A percentile compares a stretch with the other conserved stretches of the same genome.
Evolutionary conservation across 257 asterid genomes (phyloP).

Genomic region (Linderniella brevidens): DNA sequence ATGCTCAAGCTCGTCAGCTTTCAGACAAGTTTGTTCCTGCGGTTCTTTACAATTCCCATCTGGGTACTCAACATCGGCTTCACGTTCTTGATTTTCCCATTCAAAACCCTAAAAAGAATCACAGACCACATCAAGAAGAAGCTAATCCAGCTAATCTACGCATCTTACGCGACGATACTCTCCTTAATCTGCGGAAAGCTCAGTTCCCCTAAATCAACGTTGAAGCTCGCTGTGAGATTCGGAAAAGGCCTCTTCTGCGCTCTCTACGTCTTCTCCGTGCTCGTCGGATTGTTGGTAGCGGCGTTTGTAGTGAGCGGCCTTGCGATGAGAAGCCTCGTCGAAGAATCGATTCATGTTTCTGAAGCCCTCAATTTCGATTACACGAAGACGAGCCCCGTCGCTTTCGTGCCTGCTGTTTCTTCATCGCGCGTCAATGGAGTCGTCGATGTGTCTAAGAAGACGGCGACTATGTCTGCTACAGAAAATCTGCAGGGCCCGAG

Average conservation of each 20-base stretch:
- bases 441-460: no score
- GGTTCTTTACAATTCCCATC: conserved; percentile 26
- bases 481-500: conserved; percentile 6
- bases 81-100: conserved; percentile 24
- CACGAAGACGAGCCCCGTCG: conserved; percentile 39
- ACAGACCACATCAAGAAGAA: conserved; percentile 18
- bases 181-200: conserved; percentile 16
- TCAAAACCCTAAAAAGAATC: conserved; percentile 15
- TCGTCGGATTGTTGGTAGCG: conserved; percentile 20
- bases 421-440: conserved; percentile 8
- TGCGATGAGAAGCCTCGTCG: conserved; percentile 20
- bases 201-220: conserved; percentile 14
- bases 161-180: conserved; percentile 9
- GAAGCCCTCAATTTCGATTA: conserved; percentile 39
- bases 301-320: conserved; percentile 27
- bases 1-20: conserved; percentile 20
- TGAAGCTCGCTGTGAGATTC: conserved; percentile 19
- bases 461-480: neutral
- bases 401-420: conserved; percentile 23
- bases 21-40: conserved; percentile 24
- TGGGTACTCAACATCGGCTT: conserved; percentile 16
- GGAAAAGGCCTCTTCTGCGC: conserved; percentile 28
- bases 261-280: conserved; percentile 24
- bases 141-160: conserved; percentile 13
- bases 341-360: conserved; percentile 29